phyloP scores from a whole-genome alignment of 2,329 filamentous ascomycete species.

The Arthrocladium fulminans region DNA sequence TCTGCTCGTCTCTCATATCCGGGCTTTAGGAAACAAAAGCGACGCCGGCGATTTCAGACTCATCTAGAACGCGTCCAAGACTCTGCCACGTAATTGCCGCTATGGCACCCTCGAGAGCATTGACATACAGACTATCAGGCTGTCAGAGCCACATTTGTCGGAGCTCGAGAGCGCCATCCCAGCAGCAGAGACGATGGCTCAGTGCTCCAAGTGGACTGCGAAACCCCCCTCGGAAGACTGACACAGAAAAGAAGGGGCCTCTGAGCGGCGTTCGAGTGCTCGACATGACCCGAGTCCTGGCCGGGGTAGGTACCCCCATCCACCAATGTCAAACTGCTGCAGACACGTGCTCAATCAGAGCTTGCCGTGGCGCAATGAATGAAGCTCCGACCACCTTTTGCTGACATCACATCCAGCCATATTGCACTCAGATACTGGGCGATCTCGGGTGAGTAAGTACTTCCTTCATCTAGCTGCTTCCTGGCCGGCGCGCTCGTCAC shows the following conservation, averaged over 20 bases:
- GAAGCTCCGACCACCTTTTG: conserved; percentile 3
- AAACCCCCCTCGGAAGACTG: conserved; percentile 5
- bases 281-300: conserved; percentile 93
- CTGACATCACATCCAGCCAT: conserved; percentile 54
- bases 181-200: conserved; percentile 6
- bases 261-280: conserved; percentile 80
- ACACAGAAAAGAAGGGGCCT: conserved; percentile 36
- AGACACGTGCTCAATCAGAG: neutral
- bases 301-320: conserved; percentile 74
- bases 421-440: conserved; percentile 92
- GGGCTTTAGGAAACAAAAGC: neutral
- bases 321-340: conserved; percentile 8
- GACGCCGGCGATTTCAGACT: neutral
- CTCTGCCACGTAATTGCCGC: neutral
- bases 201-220: neutral
- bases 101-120: conserved; percentile 12
- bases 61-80: neutral
- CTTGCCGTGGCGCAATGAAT: neutral
- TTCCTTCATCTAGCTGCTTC: conserved; percentile 23
- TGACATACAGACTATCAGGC: neutral
- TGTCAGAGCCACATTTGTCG: neutral
- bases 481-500: too few relatives aligned
- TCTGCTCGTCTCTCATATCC: neutral
- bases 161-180: neutral
- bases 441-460: conserved; percentile 70